These are phyloP conservation scores for Plantago elongata DNA, from an alignment of 257 asterid species.

Conservation along the genomic window DNA sequence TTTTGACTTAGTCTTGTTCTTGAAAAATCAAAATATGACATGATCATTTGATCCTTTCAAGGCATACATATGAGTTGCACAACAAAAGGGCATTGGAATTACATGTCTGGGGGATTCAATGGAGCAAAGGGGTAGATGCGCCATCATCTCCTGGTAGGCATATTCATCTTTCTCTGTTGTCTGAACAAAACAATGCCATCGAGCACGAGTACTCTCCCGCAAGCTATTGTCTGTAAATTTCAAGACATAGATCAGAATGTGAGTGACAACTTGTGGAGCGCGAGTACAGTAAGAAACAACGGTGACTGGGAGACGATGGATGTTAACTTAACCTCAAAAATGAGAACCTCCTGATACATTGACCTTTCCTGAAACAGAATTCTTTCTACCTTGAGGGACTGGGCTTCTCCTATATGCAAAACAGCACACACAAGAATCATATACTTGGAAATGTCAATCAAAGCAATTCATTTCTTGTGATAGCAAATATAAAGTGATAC, in stretches of 20 bases:
- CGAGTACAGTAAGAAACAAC: too few species aligned
- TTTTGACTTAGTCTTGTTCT: too few species aligned
- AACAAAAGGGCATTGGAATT: constrained; percentile 12
- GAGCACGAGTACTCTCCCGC: constrained; percentile 86
- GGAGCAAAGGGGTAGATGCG: constrained; percentile 95
- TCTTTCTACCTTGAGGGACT: constrained; percentile 77
- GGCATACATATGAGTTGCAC: too few species aligned
- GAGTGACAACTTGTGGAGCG: too few species aligned
- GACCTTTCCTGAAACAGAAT: constrained; percentile 74
- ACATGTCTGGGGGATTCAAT: constrained; percentile 74
- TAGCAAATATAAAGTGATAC: too few species aligned
- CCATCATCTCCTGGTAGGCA: constrained; percentile 97
- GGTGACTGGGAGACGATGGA: not conserved
- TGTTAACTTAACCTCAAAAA: constrained; percentile 65
- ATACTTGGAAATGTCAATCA: too few species aligned
- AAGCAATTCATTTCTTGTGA: too few species aligned
- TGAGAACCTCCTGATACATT: constrained; percentile 80
- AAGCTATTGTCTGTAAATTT: constrained; percentile 55
- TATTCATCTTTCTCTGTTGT: constrained; percentile 96
- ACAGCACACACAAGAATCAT: not conserved
- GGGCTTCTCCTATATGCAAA: constrained; percentile 72
- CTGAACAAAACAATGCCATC: constrained; percentile 84
- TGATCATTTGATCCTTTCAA: too few species aligned
- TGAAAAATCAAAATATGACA: too few species aligned
- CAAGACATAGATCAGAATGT: too few species aligned